Base-by-base conservation (phyloP, 2,329 filamentous ascomycete genomes). In the Annulohypoxylon truncatum region DNA sequence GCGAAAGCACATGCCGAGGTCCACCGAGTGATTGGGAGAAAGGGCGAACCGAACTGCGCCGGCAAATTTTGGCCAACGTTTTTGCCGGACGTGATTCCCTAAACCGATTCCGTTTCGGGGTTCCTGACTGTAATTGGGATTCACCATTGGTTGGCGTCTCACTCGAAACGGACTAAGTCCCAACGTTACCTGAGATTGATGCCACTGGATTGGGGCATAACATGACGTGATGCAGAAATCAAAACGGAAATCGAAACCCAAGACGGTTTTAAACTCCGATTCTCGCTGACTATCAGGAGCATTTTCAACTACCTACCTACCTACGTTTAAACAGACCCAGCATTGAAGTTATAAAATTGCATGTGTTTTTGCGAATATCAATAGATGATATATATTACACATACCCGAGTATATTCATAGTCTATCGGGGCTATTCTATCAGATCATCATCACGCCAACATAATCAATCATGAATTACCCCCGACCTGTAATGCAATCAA, bases 1-100 rank as follows among this genome's bases (percentile, higher is more conserved):
- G 38, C 8, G 22, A 26, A 59, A 64, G 66, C 68, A 70, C 68
- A 70, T 70, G 68, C 68, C 68, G 68, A 70, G 68, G 68, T 70
- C 63, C 62, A 65, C 62, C 61, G 50, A 48, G 33, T 46, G 18
- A 42, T 20, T 42, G 55, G 60, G 22, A 13, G 4, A n/a, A 46
- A 46, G 20, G 42, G 42, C 42, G 42, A 46, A 26, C 42, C 20
- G 12, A 65, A 31, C 26, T 66, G 51, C 65, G 66, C 63, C 68
- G 68, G 68, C 68, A 71, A 71, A 60, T 66, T 69, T 66, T 46
- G 10, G 10, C 40, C 22, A 64, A 63, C 42, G 57, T 61, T 67
- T 67, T 61, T 67, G 38, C 61, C 61, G 61, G 57, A 35, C 56
- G 42, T 63, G 53, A 55, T 54, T 28, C 38, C 15, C 26, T 18